A percentile compares a stretch with the other conserved stretches of the same genome.
phyloP scores from a whole-genome alignment of 352 stramenopile genomes.

The Pythium coloratum region DNA sequence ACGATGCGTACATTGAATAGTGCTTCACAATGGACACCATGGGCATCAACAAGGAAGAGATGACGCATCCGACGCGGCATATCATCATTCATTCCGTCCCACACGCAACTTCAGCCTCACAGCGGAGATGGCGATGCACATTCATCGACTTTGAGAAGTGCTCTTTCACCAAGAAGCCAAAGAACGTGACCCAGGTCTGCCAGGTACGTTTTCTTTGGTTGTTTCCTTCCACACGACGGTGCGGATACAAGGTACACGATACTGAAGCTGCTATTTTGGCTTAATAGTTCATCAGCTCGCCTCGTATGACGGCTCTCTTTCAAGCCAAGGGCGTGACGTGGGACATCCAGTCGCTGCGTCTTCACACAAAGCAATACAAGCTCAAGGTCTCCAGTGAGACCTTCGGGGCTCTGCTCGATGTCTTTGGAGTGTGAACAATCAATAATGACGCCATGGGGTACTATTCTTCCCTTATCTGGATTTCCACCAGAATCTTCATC shows the following conservation, averaged over 20 bases:
- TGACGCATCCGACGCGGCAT: constrained; percentile 77
- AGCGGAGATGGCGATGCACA: constrained; percentile 43
- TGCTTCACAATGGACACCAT: constrained; percentile 75
- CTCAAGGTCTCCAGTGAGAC: constrained; percentile 35
- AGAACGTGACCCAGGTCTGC: constrained; percentile 80
- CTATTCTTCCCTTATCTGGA: constrained; percentile 7
- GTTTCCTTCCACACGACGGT: background rate
- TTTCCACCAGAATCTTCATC: background rate
- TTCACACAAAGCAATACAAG: constrained; percentile 70
- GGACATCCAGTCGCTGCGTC: constrained; percentile 47
- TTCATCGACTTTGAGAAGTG: constrained; percentile 86
- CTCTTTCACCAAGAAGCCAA: constrained; percentile 56
- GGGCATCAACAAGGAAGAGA: constrained; percentile 80
- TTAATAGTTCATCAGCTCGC: constrained; percentile 64
- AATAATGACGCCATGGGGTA: constrained; percentile 15
- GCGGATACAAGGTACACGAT: too few relatives aligned
- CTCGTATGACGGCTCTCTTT: constrained; percentile 55
- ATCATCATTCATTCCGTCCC: constrained; percentile 47
- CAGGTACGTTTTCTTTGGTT: constrained; percentile 35
- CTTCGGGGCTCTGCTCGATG: constrained; percentile 43
- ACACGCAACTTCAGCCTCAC: constrained; percentile 18
- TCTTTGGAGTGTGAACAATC: constrained; percentile 41
- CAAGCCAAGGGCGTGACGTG: constrained; percentile 41
- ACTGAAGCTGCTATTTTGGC: too few relatives aligned
- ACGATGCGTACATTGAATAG: constrained; percentile 18